Evolutionary conservation across 2,329 filamentous ascomycete species (phyloP), one percentile per base, ranked within the genome.

Genomic region (Dactylellina drechsleri): DNA sequence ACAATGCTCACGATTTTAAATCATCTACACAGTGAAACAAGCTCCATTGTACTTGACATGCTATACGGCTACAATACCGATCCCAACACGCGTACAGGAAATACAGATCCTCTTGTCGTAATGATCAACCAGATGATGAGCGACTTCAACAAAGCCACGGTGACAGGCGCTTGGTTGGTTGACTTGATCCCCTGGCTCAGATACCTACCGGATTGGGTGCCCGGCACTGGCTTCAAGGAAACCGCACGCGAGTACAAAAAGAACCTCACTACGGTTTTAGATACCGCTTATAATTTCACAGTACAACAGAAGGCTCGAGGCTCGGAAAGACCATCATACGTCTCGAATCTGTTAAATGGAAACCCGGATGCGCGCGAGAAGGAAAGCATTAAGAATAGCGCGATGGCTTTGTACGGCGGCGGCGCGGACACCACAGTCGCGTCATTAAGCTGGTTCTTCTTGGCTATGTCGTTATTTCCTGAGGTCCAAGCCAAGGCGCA

Each of bases 391-490:
- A 73, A 54, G 20, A 40, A 15, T 16, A 73, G 68, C 10, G 68
- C 83, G 0, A 84, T 84, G 0, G 83, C 83, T 0, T 81, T 85
- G 0, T 85, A 85, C 31, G 84, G 84, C 50, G 83, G 81, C 10
- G 84, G 81, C 20, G 82, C 82, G 7, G 85, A 84, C 78, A 86
- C 84, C 1, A 84, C 83, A 0, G 81, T 82, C 40, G 79, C 80
- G 18, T 82, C 81, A 0, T 80, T 86, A 2, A 79, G 82, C 23
- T 82, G 80, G 7, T 84, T 86, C 76, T 79, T 85, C 1, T 81
- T 84, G 23, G 85, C 85, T 5, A 85, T 87, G 84, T 83, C 83
- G 58, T 83, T 83, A 8, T 84, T 83, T 1, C 85, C 84, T 0
- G 82, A 85, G 12, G 81, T 85, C 8, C 82, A 85, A 66, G 67